These are phyloP conservation scores for Diutina rugosa DNA, from an alignment of 1,139 yeast genomes.

Conservation along the genomic window DNA sequence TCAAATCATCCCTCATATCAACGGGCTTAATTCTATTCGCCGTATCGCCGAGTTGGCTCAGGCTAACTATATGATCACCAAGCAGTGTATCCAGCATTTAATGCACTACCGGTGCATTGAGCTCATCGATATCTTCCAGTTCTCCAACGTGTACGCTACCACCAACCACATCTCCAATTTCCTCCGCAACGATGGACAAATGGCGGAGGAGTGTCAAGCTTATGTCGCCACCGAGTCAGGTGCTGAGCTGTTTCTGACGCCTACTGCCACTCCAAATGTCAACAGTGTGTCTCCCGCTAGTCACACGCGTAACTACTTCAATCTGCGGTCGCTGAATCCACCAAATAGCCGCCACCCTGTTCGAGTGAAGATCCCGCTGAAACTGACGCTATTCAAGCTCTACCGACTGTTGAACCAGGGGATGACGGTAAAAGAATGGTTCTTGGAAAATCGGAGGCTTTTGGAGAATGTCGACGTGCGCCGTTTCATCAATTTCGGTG, in stretches of 20 bases:
- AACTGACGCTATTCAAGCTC: constrained; percentile 55
- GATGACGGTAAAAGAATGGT: constrained; percentile 73
- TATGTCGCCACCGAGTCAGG: constrained; percentile 25
- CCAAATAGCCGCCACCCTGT: neutral
- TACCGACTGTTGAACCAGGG: constrained; percentile 77
- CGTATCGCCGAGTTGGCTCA: constrained; percentile 70
- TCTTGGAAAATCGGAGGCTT: constrained; percentile 40
- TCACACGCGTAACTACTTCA: neutral
- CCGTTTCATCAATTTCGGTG: constrained; percentile 78
- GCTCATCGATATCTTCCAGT: constrained; percentile 79
- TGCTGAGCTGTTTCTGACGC: neutral
- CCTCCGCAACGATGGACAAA: constrained; percentile 37
- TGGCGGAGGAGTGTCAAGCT: constrained; percentile 80
- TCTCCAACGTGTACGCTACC: constrained; percentile 78
- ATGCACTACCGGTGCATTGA: constrained; percentile 82
- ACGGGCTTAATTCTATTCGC: constrained; percentile 77
- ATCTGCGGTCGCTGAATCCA: neutral
- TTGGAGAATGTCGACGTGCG: constrained; percentile 65
- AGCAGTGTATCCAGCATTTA: constrained; percentile 82
- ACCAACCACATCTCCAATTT: constrained; percentile 67
- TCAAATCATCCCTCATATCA: constrained; percentile 69
- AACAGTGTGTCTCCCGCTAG: neutral
- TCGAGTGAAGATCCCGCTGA: constrained; percentile 39
- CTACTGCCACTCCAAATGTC: neutral
- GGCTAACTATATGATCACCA: constrained; percentile 67